These are phyloP conservation scores for Sordariomycetes sp. DNA, from an alignment of 2,329 filamentous ascomycete species.

Conservation along the genomic window DNA sequence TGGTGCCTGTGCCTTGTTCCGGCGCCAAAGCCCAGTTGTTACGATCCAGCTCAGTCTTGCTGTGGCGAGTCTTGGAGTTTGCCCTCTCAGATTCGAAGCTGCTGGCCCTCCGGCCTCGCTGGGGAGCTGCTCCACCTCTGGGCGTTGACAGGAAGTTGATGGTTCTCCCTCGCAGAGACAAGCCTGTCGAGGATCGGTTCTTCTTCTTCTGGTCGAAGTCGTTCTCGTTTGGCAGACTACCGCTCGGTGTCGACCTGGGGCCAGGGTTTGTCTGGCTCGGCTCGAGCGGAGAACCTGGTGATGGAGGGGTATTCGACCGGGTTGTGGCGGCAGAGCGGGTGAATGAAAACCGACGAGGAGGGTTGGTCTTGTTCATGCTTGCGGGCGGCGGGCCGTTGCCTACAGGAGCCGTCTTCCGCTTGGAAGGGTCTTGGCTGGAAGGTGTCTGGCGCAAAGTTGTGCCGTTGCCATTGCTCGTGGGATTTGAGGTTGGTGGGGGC, in stretches of 20 bases:
- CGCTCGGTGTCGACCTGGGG: constrained; percentile 9
- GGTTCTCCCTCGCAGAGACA: constrained; percentile 36
- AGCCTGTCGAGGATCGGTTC: constrained; percentile 39
- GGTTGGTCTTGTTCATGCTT: constrained; percentile 1
- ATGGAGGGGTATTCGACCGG: constrained; percentile 40
- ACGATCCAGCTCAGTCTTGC: constrained; percentile 27
- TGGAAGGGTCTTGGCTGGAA: background rate
- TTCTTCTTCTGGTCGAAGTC: constrained; percentile 37
- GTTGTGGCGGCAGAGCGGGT: constrained; percentile 34
- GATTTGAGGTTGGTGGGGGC: too few species aligned
- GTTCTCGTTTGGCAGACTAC: constrained; percentile 25
- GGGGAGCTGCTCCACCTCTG: constrained; percentile 11
- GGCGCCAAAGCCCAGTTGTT: constrained; percentile 53
- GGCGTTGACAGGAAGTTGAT: constrained; percentile 33
- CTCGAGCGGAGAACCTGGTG: constrained; percentile 35
- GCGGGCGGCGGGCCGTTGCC: background rate
- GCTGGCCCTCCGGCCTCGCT: constrained; percentile 28
- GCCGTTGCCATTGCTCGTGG: background rate
- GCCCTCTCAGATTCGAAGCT: constrained; percentile 35
- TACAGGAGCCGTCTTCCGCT: background rate
- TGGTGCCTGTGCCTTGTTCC: constrained; percentile 63
- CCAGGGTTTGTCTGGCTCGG: constrained; percentile 14
- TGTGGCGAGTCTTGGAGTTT: constrained; percentile 11
- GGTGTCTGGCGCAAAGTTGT: background rate
- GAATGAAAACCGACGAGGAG: constrained; percentile 34